These are phyloP conservation scores for Coemansia erecta DNA, from an alignment of 192 early-diverging fungal species.

Conservation along the genomic window DNA sequence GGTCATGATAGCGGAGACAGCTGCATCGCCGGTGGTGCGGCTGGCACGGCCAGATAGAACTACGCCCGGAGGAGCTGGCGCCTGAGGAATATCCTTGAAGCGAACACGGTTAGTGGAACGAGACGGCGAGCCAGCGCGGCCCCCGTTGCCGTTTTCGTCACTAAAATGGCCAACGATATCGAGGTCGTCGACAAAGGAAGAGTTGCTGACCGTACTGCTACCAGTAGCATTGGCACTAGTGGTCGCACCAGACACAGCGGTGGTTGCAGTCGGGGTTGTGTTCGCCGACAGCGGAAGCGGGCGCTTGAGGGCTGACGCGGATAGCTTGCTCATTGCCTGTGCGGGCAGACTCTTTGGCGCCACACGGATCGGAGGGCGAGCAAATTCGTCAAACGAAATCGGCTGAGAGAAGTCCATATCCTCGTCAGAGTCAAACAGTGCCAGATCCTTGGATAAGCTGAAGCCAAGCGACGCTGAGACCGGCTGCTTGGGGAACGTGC, in stretches of 20 bases:
- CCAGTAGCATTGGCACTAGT: not conserved
- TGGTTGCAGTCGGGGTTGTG: not conserved
- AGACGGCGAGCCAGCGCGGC: not conserved
- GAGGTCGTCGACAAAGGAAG: slow-evolving; percentile 24
- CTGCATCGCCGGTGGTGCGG: slow-evolving; percentile 7
- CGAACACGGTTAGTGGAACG: slow-evolving; percentile 25
- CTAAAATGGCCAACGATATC: slow-evolving; percentile 43
- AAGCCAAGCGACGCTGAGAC: slow-evolving; percentile 35
- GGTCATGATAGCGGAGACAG: slow-evolving; percentile 7
- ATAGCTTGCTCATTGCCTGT: not conserved
- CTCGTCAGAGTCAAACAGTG: slow-evolving; percentile 32
- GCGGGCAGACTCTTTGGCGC: slow-evolving; percentile 32
- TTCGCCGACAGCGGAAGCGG: slow-evolving; percentile 8
- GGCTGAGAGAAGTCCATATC: slow-evolving; percentile 47
- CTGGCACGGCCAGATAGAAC: slow-evolving; percentile 18
- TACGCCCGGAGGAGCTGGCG: slow-evolving; percentile 5
- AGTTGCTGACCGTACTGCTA: slow-evolving; percentile 18
- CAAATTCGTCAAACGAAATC: slow-evolving; percentile 31
- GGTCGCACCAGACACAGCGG: not conserved
- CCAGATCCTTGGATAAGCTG: slow-evolving; percentile 20
- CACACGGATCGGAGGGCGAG: not conserved
- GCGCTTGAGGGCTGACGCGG: slow-evolving; percentile 11
- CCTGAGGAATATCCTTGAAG: slow-evolving; percentile 15
- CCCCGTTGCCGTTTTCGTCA: slow-evolving; percentile 16
- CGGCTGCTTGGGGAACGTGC: slow-evolving; percentile 44